A percentile compares a stretch with the other conserved stretches of the same genome.
Evolutionary conservation across 192 early-diverging fungal species (phyloP).

Genomic region (Linderina pennispora): DNA sequence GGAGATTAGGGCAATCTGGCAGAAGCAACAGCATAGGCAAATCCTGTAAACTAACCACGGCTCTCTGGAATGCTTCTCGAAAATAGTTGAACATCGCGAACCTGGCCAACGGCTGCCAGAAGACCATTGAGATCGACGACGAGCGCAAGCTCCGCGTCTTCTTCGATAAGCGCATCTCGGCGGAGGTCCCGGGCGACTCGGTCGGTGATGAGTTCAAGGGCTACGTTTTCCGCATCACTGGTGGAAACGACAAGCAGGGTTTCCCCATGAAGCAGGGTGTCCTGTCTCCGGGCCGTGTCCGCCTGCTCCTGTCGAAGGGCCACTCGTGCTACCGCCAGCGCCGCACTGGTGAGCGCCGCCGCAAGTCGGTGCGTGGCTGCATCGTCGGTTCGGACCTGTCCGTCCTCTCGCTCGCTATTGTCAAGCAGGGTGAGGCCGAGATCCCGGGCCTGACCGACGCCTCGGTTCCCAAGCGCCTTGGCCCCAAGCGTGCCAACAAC

Average conservation of each 20-base stretch:
- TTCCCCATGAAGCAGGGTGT: slow-evolving; percentile 99
- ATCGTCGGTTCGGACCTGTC: slow-evolving; percentile 93
- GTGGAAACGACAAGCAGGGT: slow-evolving; percentile 99
- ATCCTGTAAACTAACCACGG: no score
- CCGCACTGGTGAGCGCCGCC: slow-evolving; percentile 96
- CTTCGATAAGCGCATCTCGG: slow-evolving; percentile 97
- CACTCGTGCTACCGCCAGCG: slow-evolving; percentile 99
- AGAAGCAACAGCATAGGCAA: no score
- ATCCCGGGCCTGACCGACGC: slow-evolving; percentile 94
- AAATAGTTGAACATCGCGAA: slow-evolving; percentile 97
- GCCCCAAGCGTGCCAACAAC: slow-evolving; percentile 97
- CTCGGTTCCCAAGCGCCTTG: slow-evolving; percentile 92
- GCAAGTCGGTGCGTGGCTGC: slow-evolving; percentile 99
- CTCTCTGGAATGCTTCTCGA: no score
- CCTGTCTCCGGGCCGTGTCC: slow-evolving; percentile 64
- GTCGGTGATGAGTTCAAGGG: slow-evolving; percentile 99
- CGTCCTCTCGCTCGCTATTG: slow-evolving; percentile 88
- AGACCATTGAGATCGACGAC: slow-evolving; percentile 96
- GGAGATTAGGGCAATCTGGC: no score
- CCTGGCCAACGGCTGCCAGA: slow-evolving; percentile 97
- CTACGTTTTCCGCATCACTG: slow-evolving; percentile 98
- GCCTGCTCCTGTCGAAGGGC: slow-evolving; percentile 80
- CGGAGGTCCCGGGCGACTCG: slow-evolving; percentile 92
- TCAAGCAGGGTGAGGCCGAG: slow-evolving; percentile 95
- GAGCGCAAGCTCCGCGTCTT: slow-evolving; percentile 91